Base-by-base conservation (phyloP, 805 yeast species). In the Saccharomycopsis sp. region DNA sequence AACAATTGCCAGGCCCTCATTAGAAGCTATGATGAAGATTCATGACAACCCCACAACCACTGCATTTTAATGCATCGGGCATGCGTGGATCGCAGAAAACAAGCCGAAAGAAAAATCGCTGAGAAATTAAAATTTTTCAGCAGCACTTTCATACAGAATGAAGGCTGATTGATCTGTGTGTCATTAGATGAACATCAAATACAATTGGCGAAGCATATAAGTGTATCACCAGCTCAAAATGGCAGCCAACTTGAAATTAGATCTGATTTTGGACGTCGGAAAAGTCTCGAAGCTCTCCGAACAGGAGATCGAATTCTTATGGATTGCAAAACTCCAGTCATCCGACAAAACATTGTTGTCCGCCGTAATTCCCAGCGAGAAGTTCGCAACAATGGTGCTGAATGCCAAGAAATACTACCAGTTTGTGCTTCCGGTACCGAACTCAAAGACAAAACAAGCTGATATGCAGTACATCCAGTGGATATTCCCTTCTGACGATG, bases 391-490 rank as follows among this genome's bases (percentile, higher is more conserved):
- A 14, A 24, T 57, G 23, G 14, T 41, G 16, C 50, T 18, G 24
- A 24, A 40, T 53, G 15, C 14, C 34, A 20, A 34, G 37, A 15
- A 52, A 57, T 29, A 55, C 16, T 44, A 44, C 2, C 58, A 57
- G 44, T 60, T 60, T 46, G 50, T 60, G 29, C 51, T 60, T 15
- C 63, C 63, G 2, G 50, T 51, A 5, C 52, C 53, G 14, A 57
- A 57, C 37, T 21, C 54, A 1, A 51, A 24, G 12, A 51, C 58
- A 3, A 57, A 60, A 29, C 61, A 55, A 24, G 46, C 57, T n/a
- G 63, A 60, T 9, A 57, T 60, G 44, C 60, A 56, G 14, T 60
- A 60, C 37, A 16, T 60, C 4, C 61, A 60, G 29, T 60, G 63
- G 63, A 58, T 57, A n/a, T 18, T 24, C n/a, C 57, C 59, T 2